Conservation (phyloP, 164 flowering plant species). For the Aristolochia californica region DNA sequence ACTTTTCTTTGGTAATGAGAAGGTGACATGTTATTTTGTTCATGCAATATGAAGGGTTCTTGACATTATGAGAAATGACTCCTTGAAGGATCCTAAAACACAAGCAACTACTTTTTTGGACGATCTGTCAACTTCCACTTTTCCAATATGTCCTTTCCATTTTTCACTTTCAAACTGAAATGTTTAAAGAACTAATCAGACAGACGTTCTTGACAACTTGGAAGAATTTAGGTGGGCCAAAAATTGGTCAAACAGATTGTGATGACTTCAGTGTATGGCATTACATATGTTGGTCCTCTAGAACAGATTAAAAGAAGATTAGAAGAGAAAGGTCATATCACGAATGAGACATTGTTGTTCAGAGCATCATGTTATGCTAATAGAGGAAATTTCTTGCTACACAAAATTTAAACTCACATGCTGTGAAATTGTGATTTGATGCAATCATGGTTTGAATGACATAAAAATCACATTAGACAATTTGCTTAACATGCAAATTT, state of each 20-base stretch:
- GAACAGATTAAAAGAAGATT: conserved; percentile 90
- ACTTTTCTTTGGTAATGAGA: background rate
- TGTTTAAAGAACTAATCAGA: background rate
- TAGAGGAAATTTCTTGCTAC: conserved; percentile 37
- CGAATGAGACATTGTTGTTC: conserved; percentile 67
- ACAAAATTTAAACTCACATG: background rate
- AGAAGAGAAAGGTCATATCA: conserved; percentile 67
- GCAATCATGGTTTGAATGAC: no score
- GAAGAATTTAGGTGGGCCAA: conserved; percentile 70
- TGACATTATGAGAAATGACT: conserved; percentile 56
- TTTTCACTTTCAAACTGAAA: background rate
- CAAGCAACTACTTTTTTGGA: conserved; percentile 62
- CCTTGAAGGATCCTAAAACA: conserved; percentile 53
- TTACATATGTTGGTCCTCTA: conserved; percentile 93
- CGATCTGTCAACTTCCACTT: conserved; percentile 39
- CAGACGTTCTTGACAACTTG: conserved; percentile 17
- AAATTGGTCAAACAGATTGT: conserved; percentile 96
- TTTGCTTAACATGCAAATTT: no score
- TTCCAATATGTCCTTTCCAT: background rate
- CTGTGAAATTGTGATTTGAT: no score
- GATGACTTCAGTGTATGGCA: conserved; percentile 99
- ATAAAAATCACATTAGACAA: no score
- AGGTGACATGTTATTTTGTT: conserved; percentile 1
- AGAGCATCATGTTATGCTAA: conserved; percentile 89
- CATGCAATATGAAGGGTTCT: conserved; percentile 48